Conservation (phyloP, 2,329 filamentous ascomycete species). For the Rutstroemia sp. region DNA sequence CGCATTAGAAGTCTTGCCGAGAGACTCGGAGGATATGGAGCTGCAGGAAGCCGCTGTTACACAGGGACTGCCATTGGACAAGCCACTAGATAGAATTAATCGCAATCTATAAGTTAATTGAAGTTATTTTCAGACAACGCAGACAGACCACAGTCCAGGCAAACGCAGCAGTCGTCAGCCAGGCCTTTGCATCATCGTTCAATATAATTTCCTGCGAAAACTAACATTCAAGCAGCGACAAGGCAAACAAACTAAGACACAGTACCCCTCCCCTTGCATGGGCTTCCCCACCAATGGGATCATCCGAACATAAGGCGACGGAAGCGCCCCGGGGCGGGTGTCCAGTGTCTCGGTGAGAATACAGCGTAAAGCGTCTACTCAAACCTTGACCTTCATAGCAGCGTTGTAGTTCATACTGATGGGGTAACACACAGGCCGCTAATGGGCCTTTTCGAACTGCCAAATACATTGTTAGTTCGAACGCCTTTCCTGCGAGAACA, state of each 20-base stretch:
- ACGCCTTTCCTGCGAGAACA: neutral
- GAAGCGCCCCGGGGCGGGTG: neutral
- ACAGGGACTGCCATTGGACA: neutral
- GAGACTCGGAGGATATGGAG: neutral
- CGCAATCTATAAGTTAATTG: too few species aligned
- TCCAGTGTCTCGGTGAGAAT: neutral
- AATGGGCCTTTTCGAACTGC: too few species aligned
- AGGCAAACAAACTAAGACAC: neutral
- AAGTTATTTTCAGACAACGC: too few species aligned
- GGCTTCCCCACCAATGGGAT: neutral
- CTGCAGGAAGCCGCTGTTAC: neutral
- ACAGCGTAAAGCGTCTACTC: neutral
- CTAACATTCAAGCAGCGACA: neutral
- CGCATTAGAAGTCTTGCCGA: too few species aligned
- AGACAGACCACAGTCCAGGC: neutral
- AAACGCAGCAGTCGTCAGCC: neutral
- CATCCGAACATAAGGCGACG: neutral
- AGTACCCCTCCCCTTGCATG: neutral
- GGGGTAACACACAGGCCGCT: neutral
- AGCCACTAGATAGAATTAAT: too few species aligned
- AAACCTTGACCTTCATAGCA: neutral
- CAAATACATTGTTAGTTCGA: neutral
- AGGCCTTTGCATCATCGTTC: neutral
- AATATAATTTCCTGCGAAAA: neutral
- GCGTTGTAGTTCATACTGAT: neutral